Base-by-base conservation (phyloP, 2,329 filamentous ascomycete genomes). In the Ceratocystis cubensis region DNA sequence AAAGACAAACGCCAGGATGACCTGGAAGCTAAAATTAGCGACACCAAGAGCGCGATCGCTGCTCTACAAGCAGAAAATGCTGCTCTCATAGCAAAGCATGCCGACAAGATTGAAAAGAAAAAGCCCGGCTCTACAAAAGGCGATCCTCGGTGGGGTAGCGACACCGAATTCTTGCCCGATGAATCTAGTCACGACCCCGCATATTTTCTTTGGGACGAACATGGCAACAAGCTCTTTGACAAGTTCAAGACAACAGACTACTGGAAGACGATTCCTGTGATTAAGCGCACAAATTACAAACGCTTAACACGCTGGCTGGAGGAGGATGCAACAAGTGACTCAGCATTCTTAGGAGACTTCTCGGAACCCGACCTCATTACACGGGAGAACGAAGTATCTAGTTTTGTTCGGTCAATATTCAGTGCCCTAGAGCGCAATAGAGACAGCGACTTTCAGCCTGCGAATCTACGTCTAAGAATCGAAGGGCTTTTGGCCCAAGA, bases 1-100 rank as follows among this genome's bases (percentile, higher is more conserved):
- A 89, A 89, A 72, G 78, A 83, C 65, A 76, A 78, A 50, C 78
- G 83, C 69, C 79, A 82, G 61, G 78, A 78, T 69, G 80, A 86
- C 69, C 83, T 88, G 76, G 85, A 90, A 65, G 73, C 75, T 22
- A 81, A 82, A 67, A 81, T 70, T 20, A 65, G 57, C 61, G 65
- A 70, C n/a, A 69, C 69, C 8, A 68, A 67, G 61, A 63, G 65
- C 15, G 64, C 68, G 8, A 67, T 70, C 65, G 67, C 68, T 33
- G 61, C 67, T 17, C 41, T 69, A 5, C 59, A 65, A 65, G 48
- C 67, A 8, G 68, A 70, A 46, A 67, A 70, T 37, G 63, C 63
- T 22, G 25, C 41, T n/a, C 57, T 68, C 30, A 59, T 65, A 44
- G 61, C 64, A 20, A 68, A 68, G 50, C 66, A 68, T 41, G 17